phyloP scores from a whole-genome alignment of 2,329 filamentous ascomycete species.

The Calonectria naviculata region DNA sequence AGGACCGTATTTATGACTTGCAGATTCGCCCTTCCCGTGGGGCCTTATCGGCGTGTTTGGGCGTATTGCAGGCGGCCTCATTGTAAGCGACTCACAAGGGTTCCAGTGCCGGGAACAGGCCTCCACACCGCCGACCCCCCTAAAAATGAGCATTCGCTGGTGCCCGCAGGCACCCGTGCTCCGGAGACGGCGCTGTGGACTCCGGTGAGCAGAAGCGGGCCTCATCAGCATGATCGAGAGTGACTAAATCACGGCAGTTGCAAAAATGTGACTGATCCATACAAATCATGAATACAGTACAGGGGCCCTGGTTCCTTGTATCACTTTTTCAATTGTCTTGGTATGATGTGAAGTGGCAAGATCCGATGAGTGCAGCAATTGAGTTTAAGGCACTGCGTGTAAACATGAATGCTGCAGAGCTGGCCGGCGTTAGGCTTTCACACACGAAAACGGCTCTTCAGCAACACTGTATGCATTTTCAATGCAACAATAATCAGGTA shows the following conservation, averaged over 20 bases:
- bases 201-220: neutral
- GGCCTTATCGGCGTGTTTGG: neutral
- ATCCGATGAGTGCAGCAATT: neutral
- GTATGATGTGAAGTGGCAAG: neutral
- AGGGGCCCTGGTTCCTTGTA: neutral
- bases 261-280: neutral
- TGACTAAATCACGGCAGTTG: neutral
- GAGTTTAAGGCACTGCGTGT: neutral
- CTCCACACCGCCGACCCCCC: neutral
- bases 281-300: neutral
- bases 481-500: neutral
- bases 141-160: neutral
- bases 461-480: too few relatives aligned
- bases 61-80: slow-evolving; percentile 4
- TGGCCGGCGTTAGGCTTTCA: too few relatives aligned
- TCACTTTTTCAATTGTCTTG: too few relatives aligned
- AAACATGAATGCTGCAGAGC: neutral
- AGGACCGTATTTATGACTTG: neutral
- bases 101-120: too few relatives aligned
- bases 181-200: too few relatives aligned
- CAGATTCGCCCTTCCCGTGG: neutral
- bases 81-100: neutral
- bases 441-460: too few relatives aligned
- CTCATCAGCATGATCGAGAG: neutral
- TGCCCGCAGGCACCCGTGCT: too few relatives aligned